A percentile compares a stretch with the other conserved stretches of the same genome.
Evolutionary conservation across 2,329 filamentous ascomycete genomes (phyloP).

Genomic region (Xylaria sp.): DNA sequence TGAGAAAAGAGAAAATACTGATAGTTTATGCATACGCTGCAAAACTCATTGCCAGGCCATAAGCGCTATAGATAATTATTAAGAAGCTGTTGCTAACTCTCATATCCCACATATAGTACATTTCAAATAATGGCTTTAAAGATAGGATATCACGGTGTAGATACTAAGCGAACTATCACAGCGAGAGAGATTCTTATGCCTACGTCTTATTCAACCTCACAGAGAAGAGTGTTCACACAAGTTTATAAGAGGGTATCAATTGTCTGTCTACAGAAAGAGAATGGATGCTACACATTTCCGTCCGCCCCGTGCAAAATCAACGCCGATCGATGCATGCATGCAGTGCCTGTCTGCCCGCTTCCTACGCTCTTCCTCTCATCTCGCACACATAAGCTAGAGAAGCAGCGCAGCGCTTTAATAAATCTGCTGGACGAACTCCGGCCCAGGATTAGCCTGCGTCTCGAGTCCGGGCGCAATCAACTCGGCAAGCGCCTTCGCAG

Average conservation of each 20-base stretch:
- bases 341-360: neutral
- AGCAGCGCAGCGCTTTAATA: constrained; percentile 5
- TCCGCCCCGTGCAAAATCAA: neutral
- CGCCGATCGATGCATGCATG: neutral
- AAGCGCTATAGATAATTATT: neutral
- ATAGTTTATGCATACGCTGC: neutral
- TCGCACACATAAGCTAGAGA: neutral
- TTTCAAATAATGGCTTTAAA: neutral
- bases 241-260: neutral
- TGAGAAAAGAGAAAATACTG: neutral
- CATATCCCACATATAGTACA: neutral
- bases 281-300: neutral
- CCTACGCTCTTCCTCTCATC: neutral
- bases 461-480: constrained; percentile 37
- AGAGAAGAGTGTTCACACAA: neutral
- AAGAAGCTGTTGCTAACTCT: neutral
- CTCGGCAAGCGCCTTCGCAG: constrained; percentile 30
- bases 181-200: neutral
- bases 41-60: neutral
- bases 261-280: neutral
- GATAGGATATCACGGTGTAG: neutral
- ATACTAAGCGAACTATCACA: neutral
- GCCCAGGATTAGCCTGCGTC: constrained; percentile 39
- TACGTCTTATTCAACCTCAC: neutral
- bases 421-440: constrained; percentile 48